Evolutionary conservation across 2,329 filamentous ascomycete species (phyloP).

Genomic region (Ophiostoma himal-ulmi): DNA sequence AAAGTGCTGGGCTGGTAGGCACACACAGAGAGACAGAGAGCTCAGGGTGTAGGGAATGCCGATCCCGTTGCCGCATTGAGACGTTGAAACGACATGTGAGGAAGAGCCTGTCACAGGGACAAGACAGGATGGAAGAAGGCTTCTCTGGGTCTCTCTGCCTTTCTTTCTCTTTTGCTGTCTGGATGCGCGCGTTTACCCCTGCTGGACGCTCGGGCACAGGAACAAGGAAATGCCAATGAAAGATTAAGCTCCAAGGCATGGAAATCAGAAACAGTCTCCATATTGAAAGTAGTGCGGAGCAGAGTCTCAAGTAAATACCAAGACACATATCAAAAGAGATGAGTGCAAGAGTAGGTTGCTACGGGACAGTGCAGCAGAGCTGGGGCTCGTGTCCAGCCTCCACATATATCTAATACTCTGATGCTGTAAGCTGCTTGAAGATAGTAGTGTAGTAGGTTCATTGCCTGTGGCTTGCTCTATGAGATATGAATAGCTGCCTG

Average conservation of each 20-base stretch:
- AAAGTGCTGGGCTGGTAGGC: not conserved
- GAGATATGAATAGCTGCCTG: no score
- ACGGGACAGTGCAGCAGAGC: not conserved
- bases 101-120: conserved; percentile 29
- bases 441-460: not conserved
- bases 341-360: not conserved
- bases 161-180: not conserved
- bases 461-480: no score
- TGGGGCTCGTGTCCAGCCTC: not conserved
- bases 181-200: not conserved
- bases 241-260: conserved; percentile 16
- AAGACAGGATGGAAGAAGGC: conserved; percentile 22
- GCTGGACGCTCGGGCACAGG: conserved; percentile 15
- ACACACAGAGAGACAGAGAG: conserved; percentile 6
- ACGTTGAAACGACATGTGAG: conserved; percentile 32
- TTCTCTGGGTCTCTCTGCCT: not conserved
- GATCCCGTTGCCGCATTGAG: conserved; percentile 31
- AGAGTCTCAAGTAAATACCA: not conserved
- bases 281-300: not conserved
- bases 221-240: conserved; percentile 16
- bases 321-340: not conserved
- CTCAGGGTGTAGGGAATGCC: conserved; percentile 27
- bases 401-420: not conserved
- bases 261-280: conserved; percentile 6
- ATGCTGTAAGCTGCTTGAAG: not conserved